These are phyloP conservation scores for Eremochloa ophiuroides DNA, from an alignment of 176 grass and related monocot species.

Conservation along the genomic window DNA sequence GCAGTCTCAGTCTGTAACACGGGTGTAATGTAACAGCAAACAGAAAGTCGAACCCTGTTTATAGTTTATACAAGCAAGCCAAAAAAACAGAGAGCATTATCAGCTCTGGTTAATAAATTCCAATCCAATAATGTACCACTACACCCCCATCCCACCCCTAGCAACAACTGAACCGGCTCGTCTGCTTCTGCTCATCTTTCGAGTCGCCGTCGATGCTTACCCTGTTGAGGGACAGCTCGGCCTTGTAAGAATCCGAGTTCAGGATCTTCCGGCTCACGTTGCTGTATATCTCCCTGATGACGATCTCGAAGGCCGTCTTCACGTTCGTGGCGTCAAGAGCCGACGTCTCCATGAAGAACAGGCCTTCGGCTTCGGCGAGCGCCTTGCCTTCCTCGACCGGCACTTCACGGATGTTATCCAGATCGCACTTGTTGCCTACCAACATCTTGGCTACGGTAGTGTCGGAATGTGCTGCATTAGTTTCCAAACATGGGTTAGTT, in stretches of 20 bases:
- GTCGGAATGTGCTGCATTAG: constrained; percentile 76
- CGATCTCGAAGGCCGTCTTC: constrained; percentile 69
- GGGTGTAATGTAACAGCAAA: constrained; percentile 15
- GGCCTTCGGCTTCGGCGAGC: constrained; percentile 64
- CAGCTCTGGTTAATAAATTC: not conserved
- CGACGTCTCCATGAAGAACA: constrained; percentile 94
- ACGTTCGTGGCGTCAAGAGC: constrained; percentile 83
- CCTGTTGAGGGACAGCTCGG: constrained; percentile 71
- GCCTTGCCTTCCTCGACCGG: constrained; percentile 69
- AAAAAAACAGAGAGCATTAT: not conserved
- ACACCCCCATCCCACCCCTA: constrained; percentile 1
- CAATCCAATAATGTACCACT: constrained; percentile 36
- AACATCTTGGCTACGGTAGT: constrained; percentile 77
- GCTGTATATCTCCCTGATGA: constrained; percentile 80
- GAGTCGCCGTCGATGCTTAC: constrained; percentile 61
- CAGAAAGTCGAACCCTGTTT: constrained; percentile 6
- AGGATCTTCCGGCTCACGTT: constrained; percentile 78
- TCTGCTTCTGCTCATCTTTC: constrained; percentile 52
- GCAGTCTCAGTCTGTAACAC: constrained; percentile 21
- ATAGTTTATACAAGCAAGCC: constrained; percentile 45
- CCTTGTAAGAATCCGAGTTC: constrained; percentile 77
- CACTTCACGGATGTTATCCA: constrained; percentile 71
- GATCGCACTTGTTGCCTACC: constrained; percentile 85
- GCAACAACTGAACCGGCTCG: constrained; percentile 59
- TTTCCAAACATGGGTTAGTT: not conserved